Percentiles rank a stretch among this genome's conserved stretches.
phyloP scores from a whole-genome alignment of 129 eudicot species.

The Saussurea involucrata region DNA sequence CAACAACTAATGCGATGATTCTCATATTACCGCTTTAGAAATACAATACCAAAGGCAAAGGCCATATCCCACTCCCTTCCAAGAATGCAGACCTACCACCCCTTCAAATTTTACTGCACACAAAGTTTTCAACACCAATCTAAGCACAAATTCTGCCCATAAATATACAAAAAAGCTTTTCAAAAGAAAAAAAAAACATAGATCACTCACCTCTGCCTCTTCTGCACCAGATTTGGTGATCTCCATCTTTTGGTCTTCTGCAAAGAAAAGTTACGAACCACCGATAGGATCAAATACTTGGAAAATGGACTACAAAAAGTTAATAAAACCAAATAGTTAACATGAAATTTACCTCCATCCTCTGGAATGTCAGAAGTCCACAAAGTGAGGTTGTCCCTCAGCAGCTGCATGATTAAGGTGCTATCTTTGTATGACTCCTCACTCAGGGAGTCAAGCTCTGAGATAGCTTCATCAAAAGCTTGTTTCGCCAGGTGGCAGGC shows the following conservation, averaged over 20 bases:
- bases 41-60: constrained; percentile 31
- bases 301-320: neutral
- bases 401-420: constrained; percentile 47
- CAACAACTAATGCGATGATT: constrained; percentile 15
- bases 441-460: constrained; percentile 48
- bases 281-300: neutral
- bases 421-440: constrained; percentile 59
- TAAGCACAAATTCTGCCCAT: neutral
- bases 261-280: neutral
- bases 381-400: constrained; percentile 51
- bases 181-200: neutral
- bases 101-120: constrained; percentile 27
- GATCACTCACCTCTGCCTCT: constrained; percentile 33
- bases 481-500: constrained; percentile 56
- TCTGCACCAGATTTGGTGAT: constrained; percentile 39
- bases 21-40: constrained; percentile 28
- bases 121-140: neutral
- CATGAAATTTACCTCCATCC: constrained; percentile 41
- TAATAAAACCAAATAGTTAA: neutral
- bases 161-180: neutral
- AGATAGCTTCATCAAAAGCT: constrained; percentile 56
- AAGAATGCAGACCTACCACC: constrained; percentile 18
- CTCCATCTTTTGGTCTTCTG: constrained; percentile 52
- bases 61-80: constrained; percentile 17
- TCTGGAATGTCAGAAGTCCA: constrained; percentile 55